phyloP scores from a whole-genome alignment of 331 rosid species.

The Prunus yedoensis region DNA sequence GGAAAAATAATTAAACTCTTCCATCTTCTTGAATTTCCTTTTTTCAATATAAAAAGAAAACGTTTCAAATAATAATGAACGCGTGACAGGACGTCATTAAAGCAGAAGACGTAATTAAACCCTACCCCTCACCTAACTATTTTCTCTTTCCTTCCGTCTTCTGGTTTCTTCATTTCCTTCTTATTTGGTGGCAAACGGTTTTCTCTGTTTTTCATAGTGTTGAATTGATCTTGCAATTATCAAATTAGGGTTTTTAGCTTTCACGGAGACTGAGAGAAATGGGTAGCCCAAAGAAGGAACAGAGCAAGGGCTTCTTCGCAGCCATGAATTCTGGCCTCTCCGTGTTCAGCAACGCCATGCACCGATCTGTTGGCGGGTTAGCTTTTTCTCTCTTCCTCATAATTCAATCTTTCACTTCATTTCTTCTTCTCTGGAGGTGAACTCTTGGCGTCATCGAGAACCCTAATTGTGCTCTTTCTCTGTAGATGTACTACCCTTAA shows the following conservation, averaged over 20 bases:
- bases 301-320: constrained; percentile 53
- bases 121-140: neutral
- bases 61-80: neutral
- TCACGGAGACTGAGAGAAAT: constrained; percentile 27
- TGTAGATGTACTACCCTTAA: neutral
- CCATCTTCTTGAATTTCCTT: too few relatives aligned
- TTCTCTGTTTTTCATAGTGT: neutral
- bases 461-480: neutral
- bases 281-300: constrained; percentile 47
- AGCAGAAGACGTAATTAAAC: neutral
- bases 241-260: constrained; percentile 34
- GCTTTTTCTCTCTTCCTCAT: neutral
- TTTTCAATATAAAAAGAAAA: neutral
- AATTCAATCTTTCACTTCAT: neutral
- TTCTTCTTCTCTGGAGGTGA: neutral
- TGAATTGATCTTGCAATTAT: constrained; percentile 18
- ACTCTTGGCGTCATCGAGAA: neutral
- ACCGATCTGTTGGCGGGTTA: constrained; percentile 93
- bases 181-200: neutral
- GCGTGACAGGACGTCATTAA: neutral
- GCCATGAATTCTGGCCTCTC: constrained; percentile 74
- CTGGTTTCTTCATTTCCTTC: neutral
- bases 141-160: neutral
- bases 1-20: too few relatives aligned
- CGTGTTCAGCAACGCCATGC: constrained; percentile 73